phyloP scores from a whole-genome alignment of 768 basidiomycete species.

The Gloeophyllum trabeum region DNA sequence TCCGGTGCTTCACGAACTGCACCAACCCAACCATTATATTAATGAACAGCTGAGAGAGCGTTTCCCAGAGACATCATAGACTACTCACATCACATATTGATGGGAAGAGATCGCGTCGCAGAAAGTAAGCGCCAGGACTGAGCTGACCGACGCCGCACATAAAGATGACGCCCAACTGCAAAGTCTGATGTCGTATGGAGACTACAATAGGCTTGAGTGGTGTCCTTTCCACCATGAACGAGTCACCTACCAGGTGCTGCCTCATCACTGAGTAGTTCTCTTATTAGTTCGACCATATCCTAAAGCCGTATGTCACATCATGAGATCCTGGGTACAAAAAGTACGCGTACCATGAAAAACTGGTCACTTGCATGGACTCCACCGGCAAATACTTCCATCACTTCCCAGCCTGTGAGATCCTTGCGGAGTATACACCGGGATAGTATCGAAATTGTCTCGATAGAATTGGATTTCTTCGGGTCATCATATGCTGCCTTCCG shows the following conservation, averaged over 20 bases:
- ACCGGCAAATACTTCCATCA: constrained; percentile 60
- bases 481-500: constrained; percentile 22
- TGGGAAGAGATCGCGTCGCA: constrained; percentile 51
- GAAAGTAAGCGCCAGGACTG: constrained; percentile 64
- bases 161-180: constrained; percentile 48
- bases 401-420: constrained; percentile 56
- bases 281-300: constrained; percentile 39
- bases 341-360: constrained; percentile 36
- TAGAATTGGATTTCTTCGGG: constrained; percentile 28
- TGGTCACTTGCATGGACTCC: constrained; percentile 45
- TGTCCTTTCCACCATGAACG: constrained; percentile 42
- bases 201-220: constrained; percentile 25
- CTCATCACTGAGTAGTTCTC: constrained; percentile 34
- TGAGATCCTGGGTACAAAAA: neutral
- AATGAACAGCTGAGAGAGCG: neutral
- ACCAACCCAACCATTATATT: neutral
- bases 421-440: constrained; percentile 41
- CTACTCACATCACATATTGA: constrained; percentile 34
- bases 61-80: neutral
- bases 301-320: constrained; percentile 12
- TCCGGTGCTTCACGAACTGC: constrained; percentile 45
- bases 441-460: constrained; percentile 39
- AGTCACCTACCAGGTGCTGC: constrained; percentile 42
- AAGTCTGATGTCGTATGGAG: constrained; percentile 34
- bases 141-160: constrained; percentile 49